These are phyloP conservation scores for Eucalyptus pauciflora DNA, from an alignment of 345 rosid genomes.

Conservation along the genomic window DNA sequence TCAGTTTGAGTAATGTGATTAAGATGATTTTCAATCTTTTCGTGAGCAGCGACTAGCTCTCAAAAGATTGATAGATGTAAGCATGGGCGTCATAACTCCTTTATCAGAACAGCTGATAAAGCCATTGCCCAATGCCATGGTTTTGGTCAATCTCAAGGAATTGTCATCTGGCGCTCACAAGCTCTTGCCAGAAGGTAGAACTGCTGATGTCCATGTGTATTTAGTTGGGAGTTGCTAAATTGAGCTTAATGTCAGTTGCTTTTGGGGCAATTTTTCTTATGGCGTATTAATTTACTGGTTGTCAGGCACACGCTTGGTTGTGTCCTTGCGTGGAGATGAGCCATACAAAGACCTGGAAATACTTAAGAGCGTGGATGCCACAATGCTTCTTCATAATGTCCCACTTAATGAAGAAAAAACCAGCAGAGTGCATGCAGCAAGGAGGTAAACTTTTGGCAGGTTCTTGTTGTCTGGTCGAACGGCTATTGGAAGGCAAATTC, in stretches of 20 bases:
- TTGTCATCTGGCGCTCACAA: constrained; percentile 79
- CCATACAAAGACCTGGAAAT: constrained; percentile 65
- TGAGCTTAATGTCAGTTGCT: not conserved
- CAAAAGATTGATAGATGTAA: constrained; percentile 79
- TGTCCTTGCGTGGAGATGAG: constrained; percentile 81
- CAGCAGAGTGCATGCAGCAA: constrained; percentile 92
- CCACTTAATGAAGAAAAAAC: constrained; percentile 63
- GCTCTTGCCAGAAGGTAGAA: constrained; percentile 89
- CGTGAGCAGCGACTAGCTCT: constrained; percentile 75
- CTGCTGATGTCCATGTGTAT: not conserved
- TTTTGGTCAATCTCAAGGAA: constrained; percentile 85
- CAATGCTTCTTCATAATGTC: constrained; percentile 77
- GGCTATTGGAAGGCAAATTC: not conserved
- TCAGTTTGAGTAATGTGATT: not conserved
- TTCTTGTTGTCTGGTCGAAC: not conserved
- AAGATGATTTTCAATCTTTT: not conserved
- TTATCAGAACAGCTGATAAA: constrained; percentile 91
- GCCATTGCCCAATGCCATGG: constrained; percentile 91
- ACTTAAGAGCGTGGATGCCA: constrained; percentile 56
- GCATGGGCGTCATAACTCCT: constrained; percentile 91
- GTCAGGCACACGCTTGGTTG: constrained; percentile 84
- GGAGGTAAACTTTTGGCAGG: constrained; percentile 44
- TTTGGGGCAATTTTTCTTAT: not conserved
- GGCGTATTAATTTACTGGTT: not conserved
- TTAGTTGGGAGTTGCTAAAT: not conserved